Conservation (phyloP, 768 basidiomycete species). For the Holtermanniella nyarrowii region DNA sequence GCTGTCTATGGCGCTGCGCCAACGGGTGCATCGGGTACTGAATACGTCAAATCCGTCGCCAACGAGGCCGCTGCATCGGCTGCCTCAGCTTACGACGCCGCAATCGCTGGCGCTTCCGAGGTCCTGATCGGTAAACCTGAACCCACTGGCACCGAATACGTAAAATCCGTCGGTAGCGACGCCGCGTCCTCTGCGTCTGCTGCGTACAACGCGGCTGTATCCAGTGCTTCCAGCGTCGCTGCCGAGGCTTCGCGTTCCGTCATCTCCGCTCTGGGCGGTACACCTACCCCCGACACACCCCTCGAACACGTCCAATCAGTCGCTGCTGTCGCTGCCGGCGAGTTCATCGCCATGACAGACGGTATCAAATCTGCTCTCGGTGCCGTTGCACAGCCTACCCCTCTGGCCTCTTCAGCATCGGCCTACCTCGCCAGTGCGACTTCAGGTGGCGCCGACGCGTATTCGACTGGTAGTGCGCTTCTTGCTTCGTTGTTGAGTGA, state of each 20-base stretch:
- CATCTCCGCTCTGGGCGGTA: constrained; percentile 23
- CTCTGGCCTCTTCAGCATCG: constrained; percentile 19
- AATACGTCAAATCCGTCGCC: constrained; percentile 4
- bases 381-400: constrained; percentile 8
- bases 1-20: constrained; percentile 10
- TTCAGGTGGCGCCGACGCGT: constrained; percentile 11
- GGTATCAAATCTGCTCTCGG: not conserved
- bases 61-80: constrained; percentile 6
- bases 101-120: not conserved
- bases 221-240: constrained; percentile 11
- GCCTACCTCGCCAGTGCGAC: constrained; percentile 20
- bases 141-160: constrained; percentile 4
- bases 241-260: constrained; percentile 26
- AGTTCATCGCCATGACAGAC: not conserved
- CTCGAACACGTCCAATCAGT: constrained; percentile 19
- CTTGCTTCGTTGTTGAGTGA: constrained; percentile 1
- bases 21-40: constrained; percentile 11
- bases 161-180: not conserved
- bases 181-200: constrained; percentile 9
- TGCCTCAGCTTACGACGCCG: constrained; percentile 8
- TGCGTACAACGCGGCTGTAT: constrained; percentile 12
- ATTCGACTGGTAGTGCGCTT: constrained; percentile 12
- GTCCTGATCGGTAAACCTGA: not conserved
- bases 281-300: constrained; percentile 22
- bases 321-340: not conserved